Evolutionary conservation across 495 filamentous ascomycete species (phyloP), one percentile per base, ranked within the genome.

Genomic region (Xylaria bambusicola): DNA sequence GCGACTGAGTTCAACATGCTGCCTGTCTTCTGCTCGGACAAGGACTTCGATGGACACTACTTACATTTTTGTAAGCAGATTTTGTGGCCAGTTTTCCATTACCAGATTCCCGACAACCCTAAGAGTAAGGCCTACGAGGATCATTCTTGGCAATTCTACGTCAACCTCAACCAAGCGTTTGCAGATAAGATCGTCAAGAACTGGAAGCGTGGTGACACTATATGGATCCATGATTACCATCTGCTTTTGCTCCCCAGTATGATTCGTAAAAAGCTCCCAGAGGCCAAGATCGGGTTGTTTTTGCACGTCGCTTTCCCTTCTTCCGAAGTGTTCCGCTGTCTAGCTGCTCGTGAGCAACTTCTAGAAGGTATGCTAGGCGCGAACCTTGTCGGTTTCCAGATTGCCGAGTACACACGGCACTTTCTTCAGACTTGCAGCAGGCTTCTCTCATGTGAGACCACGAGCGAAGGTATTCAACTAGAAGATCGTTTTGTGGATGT

Each of bases 101-200:
- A 97, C 71, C 91, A 95, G 71, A 94, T 96, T 60, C 93, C 93
- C 2, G 93, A 97, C 71, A 92, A 94, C 69, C 93, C 93, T 10
- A 96, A 96, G 79, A 96, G 91, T 84, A 97, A 97, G 77, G 93
- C 93, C 0, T 97, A 96, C 67, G 87, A 92, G 69, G 93, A 97
- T 67, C 92, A 97, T 65, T 96, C 92, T 1, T 97, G 91, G 91
- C 83, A 91, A 65, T 96, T 91, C 73, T 97, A 97, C 67, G 88
- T 91, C 56, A 90, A 88, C 40, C 77, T 96, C 65, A 96, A 96
- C 75, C 87, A 92, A 71, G 90, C 86, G 3, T 95, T 96, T 71
- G 93, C 93, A 5, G 88, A 97, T 65, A 86, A 85, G 65, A 92
- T 96, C 52, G 83, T 94, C 29, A 87, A 86, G 72, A 89, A 90